Percentiles rank a stretch among this genome's conserved stretches.
phyloP scores from a whole-genome alignment of 371 early-diverging fungal genomes.

The Homolaphlyctis polyrhiza region DNA sequence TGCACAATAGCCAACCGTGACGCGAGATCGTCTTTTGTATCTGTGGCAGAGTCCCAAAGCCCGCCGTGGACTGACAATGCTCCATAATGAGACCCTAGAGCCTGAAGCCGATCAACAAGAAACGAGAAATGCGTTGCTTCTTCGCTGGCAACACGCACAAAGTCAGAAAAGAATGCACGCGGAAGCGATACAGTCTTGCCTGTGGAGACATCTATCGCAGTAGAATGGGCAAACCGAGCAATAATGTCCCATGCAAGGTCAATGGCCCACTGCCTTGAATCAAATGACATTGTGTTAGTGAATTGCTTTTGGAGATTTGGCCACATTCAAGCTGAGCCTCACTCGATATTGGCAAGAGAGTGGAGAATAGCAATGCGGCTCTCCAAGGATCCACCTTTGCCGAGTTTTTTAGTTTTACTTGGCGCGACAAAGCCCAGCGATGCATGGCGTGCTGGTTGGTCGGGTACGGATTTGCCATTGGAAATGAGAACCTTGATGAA shows the following conservation, averaged over 20 bases:
- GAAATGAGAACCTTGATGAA: not conserved
- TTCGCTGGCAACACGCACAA: constrained; percentile 50
- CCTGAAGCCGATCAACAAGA: constrained; percentile 42
- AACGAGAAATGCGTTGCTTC: constrained; percentile 52
- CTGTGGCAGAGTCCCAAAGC: constrained; percentile 52
- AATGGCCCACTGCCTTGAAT: constrained; percentile 63
- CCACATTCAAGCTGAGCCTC: no score
- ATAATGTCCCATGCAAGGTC: constrained; percentile 56
- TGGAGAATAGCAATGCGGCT: constrained; percentile 50
- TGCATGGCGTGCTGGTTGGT: constrained; percentile 38
- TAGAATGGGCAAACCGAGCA: constrained; percentile 24
- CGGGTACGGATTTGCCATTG: constrained; percentile 19
- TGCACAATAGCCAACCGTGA: constrained; percentile 52
- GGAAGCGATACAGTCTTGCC: constrained; percentile 22
- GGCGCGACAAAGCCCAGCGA: constrained; percentile 36
- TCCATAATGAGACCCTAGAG: constrained; percentile 43
- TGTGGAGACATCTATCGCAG: constrained; percentile 7
- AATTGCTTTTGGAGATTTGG: no score
- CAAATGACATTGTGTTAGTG: no score
- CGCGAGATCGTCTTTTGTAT: constrained; percentile 35
- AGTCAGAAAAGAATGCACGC: constrained; percentile 45
- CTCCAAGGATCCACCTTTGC: constrained; percentile 35
- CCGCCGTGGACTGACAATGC: constrained; percentile 49
- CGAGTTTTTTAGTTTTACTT: constrained; percentile 28
- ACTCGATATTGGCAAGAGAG: constrained; percentile 53